Percentiles rank a stretch among this genome's conserved stretches.
These are phyloP conservation scores for Porpolomopsis calyptriformis DNA, from an alignment of 768 basidiomycete genomes.

Conservation along the genomic window DNA sequence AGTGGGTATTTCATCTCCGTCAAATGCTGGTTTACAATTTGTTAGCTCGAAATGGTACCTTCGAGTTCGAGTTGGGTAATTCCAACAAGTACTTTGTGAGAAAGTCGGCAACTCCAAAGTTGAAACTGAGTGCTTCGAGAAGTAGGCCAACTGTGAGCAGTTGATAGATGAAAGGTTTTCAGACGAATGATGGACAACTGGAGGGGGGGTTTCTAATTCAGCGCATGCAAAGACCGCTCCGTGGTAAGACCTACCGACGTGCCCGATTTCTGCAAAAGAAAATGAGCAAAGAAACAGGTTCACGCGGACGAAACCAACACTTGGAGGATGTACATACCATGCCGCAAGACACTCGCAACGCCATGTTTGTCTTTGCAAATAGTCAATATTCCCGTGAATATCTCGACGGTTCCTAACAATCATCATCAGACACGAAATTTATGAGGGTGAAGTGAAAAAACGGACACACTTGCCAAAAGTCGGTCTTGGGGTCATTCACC, in stretches of 20 bases:
- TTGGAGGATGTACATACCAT: slow-evolving; percentile 42
- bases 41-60: too few species aligned
- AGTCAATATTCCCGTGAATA: slow-evolving; percentile 84
- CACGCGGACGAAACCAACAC: background rate
- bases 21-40: too few species aligned
- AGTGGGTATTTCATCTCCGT: background rate
- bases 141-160: slow-evolving; percentile 30
- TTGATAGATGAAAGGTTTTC: slow-evolving; percentile 42
- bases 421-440: background rate
- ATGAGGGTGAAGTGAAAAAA: background rate
- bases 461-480: slow-evolving; percentile 42
- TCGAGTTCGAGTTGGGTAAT: slow-evolving; percentile 76
- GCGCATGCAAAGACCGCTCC: too few species aligned
- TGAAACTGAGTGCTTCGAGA: slow-evolving; percentile 39
- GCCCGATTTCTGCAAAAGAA: slow-evolving; percentile 70
- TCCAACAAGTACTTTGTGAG: slow-evolving; percentile 45
- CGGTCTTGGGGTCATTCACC: slow-evolving; percentile 54
- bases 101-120: slow-evolving; percentile 39
- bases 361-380: slow-evolving; percentile 70
- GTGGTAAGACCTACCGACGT: slow-evolving; percentile 60
- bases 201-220: too few species aligned
- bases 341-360: slow-evolving; percentile 73
- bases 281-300: slow-evolving; percentile 4
- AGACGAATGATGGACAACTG: slow-evolving; percentile 36
- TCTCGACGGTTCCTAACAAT: slow-evolving; percentile 52